These are phyloP conservation scores for Omphalotus guepiniiformis DNA, from an alignment of 768 basidiomycete genomes.

Conservation along the genomic window DNA sequence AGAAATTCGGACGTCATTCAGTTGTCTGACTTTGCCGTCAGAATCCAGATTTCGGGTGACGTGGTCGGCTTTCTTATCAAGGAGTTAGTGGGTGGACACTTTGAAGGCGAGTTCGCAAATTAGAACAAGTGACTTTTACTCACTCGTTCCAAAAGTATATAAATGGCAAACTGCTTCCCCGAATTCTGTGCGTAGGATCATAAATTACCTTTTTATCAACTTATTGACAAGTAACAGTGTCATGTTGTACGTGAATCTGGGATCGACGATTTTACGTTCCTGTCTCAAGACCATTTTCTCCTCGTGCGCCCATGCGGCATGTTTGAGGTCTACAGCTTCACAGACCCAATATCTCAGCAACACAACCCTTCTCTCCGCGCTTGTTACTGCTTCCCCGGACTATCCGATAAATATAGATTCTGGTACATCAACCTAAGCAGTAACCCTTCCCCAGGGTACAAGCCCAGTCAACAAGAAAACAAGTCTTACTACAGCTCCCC, in stretches of 20 bases:
- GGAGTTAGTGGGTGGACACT: slow-evolving; percentile 40
- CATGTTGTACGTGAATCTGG: slow-evolving; percentile 34
- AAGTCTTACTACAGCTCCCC: slow-evolving; percentile 40
- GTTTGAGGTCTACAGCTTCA: slow-evolving; percentile 48
- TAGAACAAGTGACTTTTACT: neutral
- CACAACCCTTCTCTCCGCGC: slow-evolving; percentile 31
- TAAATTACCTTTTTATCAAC: slow-evolving; percentile 1
- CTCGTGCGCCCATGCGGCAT: slow-evolving; percentile 41
- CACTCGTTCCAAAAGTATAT: slow-evolving; percentile 25
- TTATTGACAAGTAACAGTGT: slow-evolving; percentile 27
- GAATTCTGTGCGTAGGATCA: slow-evolving; percentile 33
- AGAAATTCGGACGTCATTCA: slow-evolving; percentile 23
- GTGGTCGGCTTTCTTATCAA: slow-evolving; percentile 48
- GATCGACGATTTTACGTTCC: slow-evolving; percentile 52
- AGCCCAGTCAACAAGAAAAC: slow-evolving; percentile 21
- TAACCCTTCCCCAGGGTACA: slow-evolving; percentile 43
- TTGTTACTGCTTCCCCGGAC: slow-evolving; percentile 38
- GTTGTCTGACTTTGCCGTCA: slow-evolving; percentile 36
- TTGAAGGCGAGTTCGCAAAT: slow-evolving; percentile 28
- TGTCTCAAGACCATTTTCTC: slow-evolving; percentile 41
- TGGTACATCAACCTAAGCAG: slow-evolving; percentile 54
- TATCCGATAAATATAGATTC: slow-evolving; percentile 42
- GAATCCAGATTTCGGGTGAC: slow-evolving; percentile 43
- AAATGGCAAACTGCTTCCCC: slow-evolving; percentile 40
- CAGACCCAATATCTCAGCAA: slow-evolving; percentile 26